phyloP scores from a whole-genome alignment of 106 monocot genomes.

The Dendrobium huoshanense region DNA sequence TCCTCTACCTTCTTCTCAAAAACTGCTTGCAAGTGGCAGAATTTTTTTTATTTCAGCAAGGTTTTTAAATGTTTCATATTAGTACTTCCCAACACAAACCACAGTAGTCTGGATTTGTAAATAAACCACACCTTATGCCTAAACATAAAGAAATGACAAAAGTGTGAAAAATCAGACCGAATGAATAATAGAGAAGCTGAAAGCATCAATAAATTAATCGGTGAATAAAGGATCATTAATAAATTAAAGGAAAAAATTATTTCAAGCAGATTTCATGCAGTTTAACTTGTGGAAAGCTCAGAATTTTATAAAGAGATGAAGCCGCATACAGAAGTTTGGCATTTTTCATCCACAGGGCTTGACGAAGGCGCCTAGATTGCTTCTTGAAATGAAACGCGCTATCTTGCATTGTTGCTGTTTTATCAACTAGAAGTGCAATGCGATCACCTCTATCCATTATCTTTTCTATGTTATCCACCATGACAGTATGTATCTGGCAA shows the following conservation, averaged over 20 bases:
- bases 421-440: constrained; percentile 89
- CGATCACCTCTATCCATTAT: constrained; percentile 94
- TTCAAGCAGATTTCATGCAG: background rate
- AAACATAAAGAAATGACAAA: background rate
- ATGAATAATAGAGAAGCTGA: background rate
- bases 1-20: too few species aligned
- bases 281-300: background rate
- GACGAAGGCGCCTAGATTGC: constrained; percentile 79
- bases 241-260: background rate
- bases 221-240: background rate
- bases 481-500: constrained; percentile 82
- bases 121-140: background rate
- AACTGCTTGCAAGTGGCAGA: too few species aligned
- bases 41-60: too few species aligned
- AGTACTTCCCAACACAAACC: background rate
- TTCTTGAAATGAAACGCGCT: constrained; percentile 82
- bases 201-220: background rate
- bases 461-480: constrained; percentile 98
- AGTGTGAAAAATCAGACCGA: background rate
- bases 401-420: constrained; percentile 99
- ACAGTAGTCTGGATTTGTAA: background rate
- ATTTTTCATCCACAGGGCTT: constrained; percentile 94
- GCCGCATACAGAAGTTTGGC: constrained; percentile 86
- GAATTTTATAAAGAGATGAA: background rate
- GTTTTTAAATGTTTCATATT: too few species aligned